Conservation (phyloP, 2,329 filamentous ascomycete species). For the Pseudopithomyces chartarum region DNA sequence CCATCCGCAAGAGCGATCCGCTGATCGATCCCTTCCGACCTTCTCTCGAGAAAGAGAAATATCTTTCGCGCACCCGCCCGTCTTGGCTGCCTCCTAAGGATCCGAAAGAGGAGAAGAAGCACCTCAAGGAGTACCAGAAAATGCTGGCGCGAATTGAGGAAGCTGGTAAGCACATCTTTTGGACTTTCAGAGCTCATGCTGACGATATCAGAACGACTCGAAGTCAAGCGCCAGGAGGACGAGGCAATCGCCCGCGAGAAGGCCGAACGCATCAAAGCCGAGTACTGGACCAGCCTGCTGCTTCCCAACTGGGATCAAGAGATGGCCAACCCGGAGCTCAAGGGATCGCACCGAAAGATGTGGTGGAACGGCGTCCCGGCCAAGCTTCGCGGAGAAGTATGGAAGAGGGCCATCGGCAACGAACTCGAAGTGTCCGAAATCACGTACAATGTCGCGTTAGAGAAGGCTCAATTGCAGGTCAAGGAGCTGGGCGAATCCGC, state of each 20-base stretch:
- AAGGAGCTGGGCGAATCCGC: constrained; percentile 57
- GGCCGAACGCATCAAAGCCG: constrained; percentile 54
- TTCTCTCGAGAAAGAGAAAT: constrained; percentile 85
- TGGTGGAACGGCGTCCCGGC: constrained; percentile 84
- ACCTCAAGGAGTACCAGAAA: constrained; percentile 82
- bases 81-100: constrained; percentile 88
- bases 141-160: constrained; percentile 73
- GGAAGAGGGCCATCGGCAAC: constrained; percentile 74
- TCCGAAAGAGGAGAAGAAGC: constrained; percentile 86
- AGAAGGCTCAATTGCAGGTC: constrained; percentile 65
- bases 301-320: constrained; percentile 76
- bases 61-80: constrained; percentile 75
- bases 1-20: constrained; percentile 73
- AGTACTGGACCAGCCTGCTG: constrained; percentile 77
- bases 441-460: constrained; percentile 73
- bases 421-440: constrained; percentile 69
- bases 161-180: constrained; percentile 50
- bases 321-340: constrained; percentile 52
- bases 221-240: constrained; percentile 50
- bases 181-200: constrained; percentile 8
- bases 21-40: constrained; percentile 85
- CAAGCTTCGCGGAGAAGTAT: constrained; percentile 70
- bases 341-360: constrained; percentile 61
- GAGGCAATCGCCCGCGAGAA: constrained; percentile 57
- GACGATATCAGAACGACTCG: constrained; percentile 35